Evolutionary conservation across 108 stramenopile genomes (phyloP).

Genomic region (Cyclotella baltica): DNA sequence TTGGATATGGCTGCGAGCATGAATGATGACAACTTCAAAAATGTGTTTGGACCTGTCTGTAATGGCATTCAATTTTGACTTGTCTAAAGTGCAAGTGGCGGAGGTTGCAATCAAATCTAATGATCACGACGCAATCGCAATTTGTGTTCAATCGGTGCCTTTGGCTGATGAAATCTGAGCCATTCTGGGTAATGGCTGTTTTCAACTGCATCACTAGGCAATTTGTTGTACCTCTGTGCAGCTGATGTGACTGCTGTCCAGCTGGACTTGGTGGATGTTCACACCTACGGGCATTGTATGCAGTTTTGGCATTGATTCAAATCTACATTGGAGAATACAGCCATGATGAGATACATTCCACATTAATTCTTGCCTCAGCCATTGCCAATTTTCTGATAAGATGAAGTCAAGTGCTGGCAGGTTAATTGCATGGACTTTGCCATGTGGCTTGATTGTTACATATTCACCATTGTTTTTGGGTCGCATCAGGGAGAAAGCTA

Average conservation of each 20-base stretch:
- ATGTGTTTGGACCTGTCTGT: background rate
- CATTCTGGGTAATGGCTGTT: constrained; percentile 5
- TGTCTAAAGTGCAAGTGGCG: background rate
- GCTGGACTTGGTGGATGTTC: constrained; percentile 8
- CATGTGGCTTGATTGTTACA: background rate
- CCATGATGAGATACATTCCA: constrained; percentile 1
- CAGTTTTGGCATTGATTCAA: background rate
- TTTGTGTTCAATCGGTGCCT: background rate
- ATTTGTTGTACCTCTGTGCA: background rate
- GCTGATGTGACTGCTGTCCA: constrained; percentile 4
- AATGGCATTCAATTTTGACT: constrained; percentile 4
- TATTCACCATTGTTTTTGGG: constrained; percentile 13
- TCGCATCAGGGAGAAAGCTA: background rate
- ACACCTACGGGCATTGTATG: background rate
- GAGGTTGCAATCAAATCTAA: background rate
- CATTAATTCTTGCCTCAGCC: background rate
- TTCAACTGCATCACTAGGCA: background rate
- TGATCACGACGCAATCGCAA: background rate
- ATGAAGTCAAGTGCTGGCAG: constrained; percentile 9
- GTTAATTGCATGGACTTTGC: constrained; percentile 7
- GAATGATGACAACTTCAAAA: background rate
- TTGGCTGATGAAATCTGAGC: background rate
- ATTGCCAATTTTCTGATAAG: constrained; percentile 10
- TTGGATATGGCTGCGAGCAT: background rate
- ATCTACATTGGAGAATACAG: background rate